A percentile compares a stretch with the other conserved stretches of the same genome.
Evolutionary conservation across 495 filamentous ascomycete genomes (phyloP).

Genomic region (Neurospora intermedia): DNA sequence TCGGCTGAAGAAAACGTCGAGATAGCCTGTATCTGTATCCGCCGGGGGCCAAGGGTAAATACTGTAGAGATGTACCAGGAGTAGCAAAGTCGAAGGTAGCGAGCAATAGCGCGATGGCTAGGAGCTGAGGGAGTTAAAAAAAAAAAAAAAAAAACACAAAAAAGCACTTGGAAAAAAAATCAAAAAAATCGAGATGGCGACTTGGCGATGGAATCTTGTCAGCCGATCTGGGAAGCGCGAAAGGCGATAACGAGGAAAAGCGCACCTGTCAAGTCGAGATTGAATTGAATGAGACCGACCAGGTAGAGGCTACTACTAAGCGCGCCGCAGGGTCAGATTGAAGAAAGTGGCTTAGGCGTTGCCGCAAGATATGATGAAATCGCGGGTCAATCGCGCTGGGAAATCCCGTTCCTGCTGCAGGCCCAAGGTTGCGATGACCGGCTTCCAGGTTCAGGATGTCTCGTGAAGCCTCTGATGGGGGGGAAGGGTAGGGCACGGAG

Average conservation of each 20-base stretch:
- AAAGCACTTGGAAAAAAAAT: not conserved
- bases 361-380: not conserved
- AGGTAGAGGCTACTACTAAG: not conserved
- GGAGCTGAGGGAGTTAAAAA: not conserved
- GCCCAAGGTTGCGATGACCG: slow-evolving; percentile 23
- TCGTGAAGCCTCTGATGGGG: not conserved
- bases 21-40: not conserved
- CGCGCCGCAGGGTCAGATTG: not conserved
- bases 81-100: not conserved
- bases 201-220: slow-evolving; percentile 11
- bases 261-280: not conserved
- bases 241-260: not conserved
- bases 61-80: not conserved
- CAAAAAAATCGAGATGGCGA: not conserved
- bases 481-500: not conserved
- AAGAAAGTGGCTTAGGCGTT: not conserved
- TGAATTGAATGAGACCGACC: not conserved
- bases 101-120: not conserved
- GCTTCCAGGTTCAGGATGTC: not conserved
- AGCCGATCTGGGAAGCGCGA: slow-evolving; percentile 5
- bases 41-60: not conserved
- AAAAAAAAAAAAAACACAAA: not conserved
- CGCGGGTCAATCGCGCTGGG: not conserved
- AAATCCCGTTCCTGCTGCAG: slow-evolving; percentile 7
- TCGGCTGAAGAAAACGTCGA: not conserved